Percentiles rank a stretch among this genome's conserved stretches.
These are phyloP conservation scores for Rhynchospora tenuis DNA, from an alignment of 176 grass and related monocot species.

Conservation along the genomic window DNA sequence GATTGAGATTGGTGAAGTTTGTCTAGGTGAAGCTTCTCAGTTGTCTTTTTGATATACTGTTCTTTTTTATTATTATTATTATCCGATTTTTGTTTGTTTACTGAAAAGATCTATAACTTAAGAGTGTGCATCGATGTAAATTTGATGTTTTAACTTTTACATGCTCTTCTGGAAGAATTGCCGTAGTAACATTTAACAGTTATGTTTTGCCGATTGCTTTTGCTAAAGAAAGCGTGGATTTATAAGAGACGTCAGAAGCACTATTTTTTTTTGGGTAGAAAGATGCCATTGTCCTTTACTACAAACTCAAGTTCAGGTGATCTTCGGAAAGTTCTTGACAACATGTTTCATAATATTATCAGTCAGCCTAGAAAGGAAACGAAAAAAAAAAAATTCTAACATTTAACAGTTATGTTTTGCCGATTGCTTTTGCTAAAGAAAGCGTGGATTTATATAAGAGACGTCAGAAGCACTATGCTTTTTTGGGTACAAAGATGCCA, in stretches of 20 bases:
- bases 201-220: neutral
- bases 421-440: neutral
- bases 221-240: neutral
- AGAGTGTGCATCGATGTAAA: constrained; percentile 2
- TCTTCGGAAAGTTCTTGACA: too few relatives aligned
- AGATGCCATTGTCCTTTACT: neutral
- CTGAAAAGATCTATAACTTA: neutral
- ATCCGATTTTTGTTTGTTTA: constrained; percentile 9
- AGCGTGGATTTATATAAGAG: neutral
- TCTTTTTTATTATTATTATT: neutral
- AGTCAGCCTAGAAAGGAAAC: too few relatives aligned
- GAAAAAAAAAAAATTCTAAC: neutral
- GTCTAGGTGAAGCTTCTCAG: constrained; percentile 34
- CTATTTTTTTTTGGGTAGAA: neutral
- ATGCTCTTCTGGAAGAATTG: constrained; percentile 3
- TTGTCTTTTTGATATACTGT: constrained; percentile 31
- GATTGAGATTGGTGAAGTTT: constrained; percentile 49
- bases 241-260: neutral
- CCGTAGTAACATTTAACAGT: constrained; percentile 7
- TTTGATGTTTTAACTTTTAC: constrained; percentile 9
- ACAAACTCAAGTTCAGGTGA: too few relatives aligned
- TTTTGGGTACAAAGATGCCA: neutral
- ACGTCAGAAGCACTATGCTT: neutral
- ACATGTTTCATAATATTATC: too few relatives aligned
- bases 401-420: neutral